Conservation (phyloP, 768 basidiomycete genomes). For the Piloderma croceum region DNA sequence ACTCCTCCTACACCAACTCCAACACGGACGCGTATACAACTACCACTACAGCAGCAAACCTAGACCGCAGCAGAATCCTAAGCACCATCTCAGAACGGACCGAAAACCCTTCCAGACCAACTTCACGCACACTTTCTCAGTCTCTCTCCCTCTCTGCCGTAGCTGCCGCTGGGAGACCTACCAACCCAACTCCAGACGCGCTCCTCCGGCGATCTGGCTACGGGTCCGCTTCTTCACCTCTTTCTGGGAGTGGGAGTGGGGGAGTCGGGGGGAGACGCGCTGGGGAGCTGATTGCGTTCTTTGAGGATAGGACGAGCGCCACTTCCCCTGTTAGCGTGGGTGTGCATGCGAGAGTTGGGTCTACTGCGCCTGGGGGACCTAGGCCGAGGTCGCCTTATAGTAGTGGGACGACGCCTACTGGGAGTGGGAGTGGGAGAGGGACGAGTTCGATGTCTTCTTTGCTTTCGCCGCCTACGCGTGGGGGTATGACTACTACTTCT, state of each 20-base stretch:
- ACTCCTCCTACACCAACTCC: constrained; percentile 13
- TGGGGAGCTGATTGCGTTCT: constrained; percentile 69
- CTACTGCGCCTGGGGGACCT: constrained; percentile 28
- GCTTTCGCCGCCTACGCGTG: constrained; percentile 44
- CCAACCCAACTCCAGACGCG: constrained; percentile 31
- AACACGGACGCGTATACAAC: constrained; percentile 13
- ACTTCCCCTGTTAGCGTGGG: constrained; percentile 30
- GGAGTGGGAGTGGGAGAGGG: constrained; percentile 19
- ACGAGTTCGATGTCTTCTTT: constrained; percentile 34
- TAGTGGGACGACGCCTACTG: constrained; percentile 39
- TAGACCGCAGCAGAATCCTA: constrained; percentile 50
- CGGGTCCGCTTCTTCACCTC: constrained; percentile 40
- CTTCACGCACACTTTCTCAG: constrained; percentile 38
- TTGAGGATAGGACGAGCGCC: constrained; percentile 48
- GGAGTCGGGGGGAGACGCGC: constrained; percentile 61
- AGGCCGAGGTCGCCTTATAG: constrained; percentile 36
- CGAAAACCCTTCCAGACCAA: constrained; percentile 63
- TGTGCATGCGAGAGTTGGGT: constrained; percentile 15
- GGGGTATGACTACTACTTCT: constrained; percentile 22
- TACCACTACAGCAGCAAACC: constrained; percentile 31
- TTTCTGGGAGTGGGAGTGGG: too few species aligned
- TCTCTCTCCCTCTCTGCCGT: constrained; percentile 42
- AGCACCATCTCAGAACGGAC: constrained; percentile 78
- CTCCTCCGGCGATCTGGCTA: constrained; percentile 48
- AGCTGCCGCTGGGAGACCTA: constrained; percentile 40